Evolutionary conservation across 331 rosid genomes (phyloP).

Genomic region (Telfairia occidentalis): DNA sequence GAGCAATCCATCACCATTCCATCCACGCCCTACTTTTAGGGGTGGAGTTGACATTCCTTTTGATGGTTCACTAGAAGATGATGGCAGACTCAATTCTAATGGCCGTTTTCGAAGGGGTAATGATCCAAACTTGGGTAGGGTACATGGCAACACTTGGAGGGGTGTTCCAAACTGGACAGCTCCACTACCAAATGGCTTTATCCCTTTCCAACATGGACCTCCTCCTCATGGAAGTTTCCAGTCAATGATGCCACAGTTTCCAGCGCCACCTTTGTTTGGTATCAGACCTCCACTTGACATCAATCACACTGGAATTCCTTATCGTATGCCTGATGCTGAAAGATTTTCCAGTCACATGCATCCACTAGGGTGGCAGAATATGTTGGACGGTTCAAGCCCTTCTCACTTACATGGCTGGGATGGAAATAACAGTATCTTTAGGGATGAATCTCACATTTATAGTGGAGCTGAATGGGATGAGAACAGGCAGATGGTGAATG

Average conservation of each 20-base stretch:
- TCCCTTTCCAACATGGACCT: constrained; percentile 85
- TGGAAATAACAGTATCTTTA: constrained; percentile 55
- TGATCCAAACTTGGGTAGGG: constrained; percentile 63
- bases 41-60: constrained; percentile 65
- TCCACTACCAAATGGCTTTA: constrained; percentile 70
- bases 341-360: constrained; percentile 80
- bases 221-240: constrained; percentile 81
- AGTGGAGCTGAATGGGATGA: constrained; percentile 83
- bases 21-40: constrained; percentile 56
- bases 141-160: constrained; percentile 80
- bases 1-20: constrained; percentile 33
- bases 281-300: constrained; percentile 77
- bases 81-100: constrained; percentile 57
- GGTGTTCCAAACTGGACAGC: constrained; percentile 72
- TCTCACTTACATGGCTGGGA: constrained; percentile 86
- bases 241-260: constrained; percentile 68
- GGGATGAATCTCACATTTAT: constrained; percentile 65
- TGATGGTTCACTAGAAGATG: constrained; percentile 60
- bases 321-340: constrained; percentile 69
- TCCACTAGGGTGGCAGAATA: constrained; percentile 73
- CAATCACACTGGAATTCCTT: constrained; percentile 69
- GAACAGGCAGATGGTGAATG: constrained; percentile 55
- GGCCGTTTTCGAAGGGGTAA: constrained; percentile 53
- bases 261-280: constrained; percentile 62
- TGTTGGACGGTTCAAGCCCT: constrained; percentile 79